phyloP scores from a whole-genome alignment of 2,329 filamentous ascomycete species.

The Aspergillus vadensis region DNA sequence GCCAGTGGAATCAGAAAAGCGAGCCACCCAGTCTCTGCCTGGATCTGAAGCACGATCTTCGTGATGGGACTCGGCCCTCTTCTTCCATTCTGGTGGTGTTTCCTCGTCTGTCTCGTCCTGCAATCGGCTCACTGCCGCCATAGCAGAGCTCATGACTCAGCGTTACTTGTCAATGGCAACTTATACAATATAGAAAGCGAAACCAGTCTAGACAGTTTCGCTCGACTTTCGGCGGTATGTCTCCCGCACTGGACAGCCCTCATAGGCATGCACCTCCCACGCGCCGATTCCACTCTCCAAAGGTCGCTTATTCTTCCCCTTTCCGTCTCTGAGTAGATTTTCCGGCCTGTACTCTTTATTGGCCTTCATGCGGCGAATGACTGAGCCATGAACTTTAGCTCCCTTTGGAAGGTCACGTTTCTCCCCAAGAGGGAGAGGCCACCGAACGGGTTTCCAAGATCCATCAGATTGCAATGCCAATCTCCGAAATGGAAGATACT shows the following conservation, averaged over 20 bases:
- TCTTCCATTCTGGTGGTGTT: no score
- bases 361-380: slow-evolving; percentile 67
- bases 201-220: no score
- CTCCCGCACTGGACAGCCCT: slow-evolving; percentile 65
- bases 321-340: slow-evolving; percentile 70
- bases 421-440: slow-evolving; percentile 73
- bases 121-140: no score
- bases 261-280: slow-evolving; percentile 63
- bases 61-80: no score
- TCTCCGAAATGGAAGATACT: slow-evolving; percentile 71
- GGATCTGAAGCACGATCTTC: no score
- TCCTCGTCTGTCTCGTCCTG: no score
- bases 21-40: no score
- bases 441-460: slow-evolving; percentile 70
- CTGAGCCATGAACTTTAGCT: slow-evolving; percentile 68
- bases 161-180: no score
- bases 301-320: slow-evolving; percentile 62
- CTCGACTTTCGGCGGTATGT: slow-evolving; percentile 47
- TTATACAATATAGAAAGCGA: no score
- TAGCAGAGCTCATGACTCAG: no score
- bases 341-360: slow-evolving; percentile 67
- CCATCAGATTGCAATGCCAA: slow-evolving; percentile 65
- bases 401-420: slow-evolving; percentile 68
- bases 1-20: no score
- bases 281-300: slow-evolving; percentile 63